Evolutionary conservation across 257 asterid genomes (phyloP), one percentile per base, ranked within the genome.

Genomic region (Solanum neorickii): DNA sequence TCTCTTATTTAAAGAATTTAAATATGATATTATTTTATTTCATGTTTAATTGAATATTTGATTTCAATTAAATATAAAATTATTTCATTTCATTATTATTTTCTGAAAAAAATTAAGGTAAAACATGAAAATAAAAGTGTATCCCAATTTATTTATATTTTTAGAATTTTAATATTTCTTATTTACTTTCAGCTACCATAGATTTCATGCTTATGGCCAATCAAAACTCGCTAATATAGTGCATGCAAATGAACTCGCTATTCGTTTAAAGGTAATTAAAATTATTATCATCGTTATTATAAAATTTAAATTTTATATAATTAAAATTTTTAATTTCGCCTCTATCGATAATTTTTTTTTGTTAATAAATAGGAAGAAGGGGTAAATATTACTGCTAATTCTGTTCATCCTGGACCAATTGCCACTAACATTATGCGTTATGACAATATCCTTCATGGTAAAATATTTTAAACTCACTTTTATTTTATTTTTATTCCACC

Each of bases 381-480:
- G 87, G 95, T 93, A 59, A 77, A 91, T 78, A 89, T 96, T 91
- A 96, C 98, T 87, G 98, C 96, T 27, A 96, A 96, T 87, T 93
- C 98, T 39, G 90, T 96, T 12, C 99, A 96, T 90, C 99, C 99
- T 6, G 99, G 99, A 78, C 90, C 93, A 33, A 94, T 96, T 59
- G 88, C 94, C 88, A 96, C 99, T 91, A 96, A 96, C 88, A 94
- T 95, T 88, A 21, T 89, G 66, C 93, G 97, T 41, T 89, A 94
- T 87, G 88, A 88, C 56, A 86, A 90, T 41, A 62, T 92, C 52
- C 11, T 94, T 82, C 92, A 88, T 10, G 94, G 98, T 95, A 82
- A 25, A 12, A 25, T 60, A 60, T 56, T 56, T 56, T 59, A 20
- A 20, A 59, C 66, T 59, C 25, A 59, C 66, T 8, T 59, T 59